phyloP scores from a whole-genome alignment of 2,329 filamentous ascomycete genomes.

The Macrophomina tecta region DNA sequence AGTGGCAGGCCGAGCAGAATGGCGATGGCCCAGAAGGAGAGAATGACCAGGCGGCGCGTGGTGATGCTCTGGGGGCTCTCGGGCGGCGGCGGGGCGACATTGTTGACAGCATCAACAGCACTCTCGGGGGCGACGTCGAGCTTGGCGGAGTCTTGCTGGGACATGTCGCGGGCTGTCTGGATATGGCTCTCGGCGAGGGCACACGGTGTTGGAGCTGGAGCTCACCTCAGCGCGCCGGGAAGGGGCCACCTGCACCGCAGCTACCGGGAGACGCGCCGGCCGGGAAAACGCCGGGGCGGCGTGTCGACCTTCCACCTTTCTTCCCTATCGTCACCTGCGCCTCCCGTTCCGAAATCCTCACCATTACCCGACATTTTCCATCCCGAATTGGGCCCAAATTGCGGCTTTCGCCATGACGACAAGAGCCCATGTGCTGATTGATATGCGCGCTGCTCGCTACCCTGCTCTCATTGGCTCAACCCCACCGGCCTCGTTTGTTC shows the following conservation, averaged over 20 bases:
- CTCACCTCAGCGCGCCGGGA: background rate
- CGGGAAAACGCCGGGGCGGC: background rate
- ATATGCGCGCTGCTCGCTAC: too few species aligned
- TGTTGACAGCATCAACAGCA: background rate
- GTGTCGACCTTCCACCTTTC: background rate
- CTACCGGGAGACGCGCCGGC: background rate
- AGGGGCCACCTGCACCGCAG: background rate
- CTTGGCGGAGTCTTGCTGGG: background rate
- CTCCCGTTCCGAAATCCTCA: background rate
- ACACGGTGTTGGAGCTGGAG: slow-evolving; percentile 12
- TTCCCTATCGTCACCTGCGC: background rate
- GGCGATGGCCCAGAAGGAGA: slow-evolving; percentile 91
- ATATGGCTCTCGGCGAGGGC: background rate
- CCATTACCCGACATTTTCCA: too few species aligned
- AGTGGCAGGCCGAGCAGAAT: slow-evolving; percentile 83
- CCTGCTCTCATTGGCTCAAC: too few species aligned
- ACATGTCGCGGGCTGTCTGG: slow-evolving; percentile 10
- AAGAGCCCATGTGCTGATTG: too few species aligned
- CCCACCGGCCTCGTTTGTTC: too few species aligned
- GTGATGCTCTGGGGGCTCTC: slow-evolving; percentile 74
- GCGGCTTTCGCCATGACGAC: too few species aligned
- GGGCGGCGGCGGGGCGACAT: slow-evolving; percentile 65
- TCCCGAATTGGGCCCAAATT: too few species aligned
- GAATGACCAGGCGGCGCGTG: slow-evolving; percentile 75
- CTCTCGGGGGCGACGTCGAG: background rate